A percentile compares a stretch with the other conserved stretches of the same genome.
Conservation (phyloP, 2,329 filamentous ascomycete genomes). For the Epichloe amarillans region DNA sequence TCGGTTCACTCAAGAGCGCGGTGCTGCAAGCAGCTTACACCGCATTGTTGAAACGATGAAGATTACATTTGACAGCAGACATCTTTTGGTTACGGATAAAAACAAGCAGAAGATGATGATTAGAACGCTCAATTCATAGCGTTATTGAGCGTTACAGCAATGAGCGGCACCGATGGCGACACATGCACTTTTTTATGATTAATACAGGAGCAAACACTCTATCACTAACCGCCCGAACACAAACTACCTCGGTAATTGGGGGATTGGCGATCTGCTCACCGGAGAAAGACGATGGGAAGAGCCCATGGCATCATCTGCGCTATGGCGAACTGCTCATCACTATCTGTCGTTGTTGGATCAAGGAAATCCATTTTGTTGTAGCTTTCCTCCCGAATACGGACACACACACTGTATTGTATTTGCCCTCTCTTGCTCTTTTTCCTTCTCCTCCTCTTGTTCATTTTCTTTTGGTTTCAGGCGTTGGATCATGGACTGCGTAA, state of each 20-base stretch:
- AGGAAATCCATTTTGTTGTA: background rate
- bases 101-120: conserved; percentile 60
- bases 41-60: conserved; percentile 68
- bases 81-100: conserved; percentile 55
- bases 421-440: conserved; percentile 1
- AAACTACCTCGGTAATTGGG: background rate
- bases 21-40: conserved; percentile 83
- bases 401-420: background rate
- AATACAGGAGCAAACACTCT: background rate
- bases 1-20: conserved; percentile 77
- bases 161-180: conserved; percentile 1
- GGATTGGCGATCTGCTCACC: background rate
- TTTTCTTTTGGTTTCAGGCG: conserved; percentile 5
- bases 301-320: background rate
- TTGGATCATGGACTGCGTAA: conserved; percentile 3
- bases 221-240: background rate
- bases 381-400: background rate
- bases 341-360: conserved; percentile 4
- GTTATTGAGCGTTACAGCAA: conserved; percentile 10
- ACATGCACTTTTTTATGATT: background rate
- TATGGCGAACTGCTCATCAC: background rate
- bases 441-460: conserved; percentile 4
- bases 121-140: conserved; percentile 45
- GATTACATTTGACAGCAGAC: conserved; percentile 49
- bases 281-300: background rate